Percentiles rank a stretch among this genome's conserved stretches.
Conservation (phyloP, 352 stramenopile genomes). For the Phytophthora podocarpi region DNA sequence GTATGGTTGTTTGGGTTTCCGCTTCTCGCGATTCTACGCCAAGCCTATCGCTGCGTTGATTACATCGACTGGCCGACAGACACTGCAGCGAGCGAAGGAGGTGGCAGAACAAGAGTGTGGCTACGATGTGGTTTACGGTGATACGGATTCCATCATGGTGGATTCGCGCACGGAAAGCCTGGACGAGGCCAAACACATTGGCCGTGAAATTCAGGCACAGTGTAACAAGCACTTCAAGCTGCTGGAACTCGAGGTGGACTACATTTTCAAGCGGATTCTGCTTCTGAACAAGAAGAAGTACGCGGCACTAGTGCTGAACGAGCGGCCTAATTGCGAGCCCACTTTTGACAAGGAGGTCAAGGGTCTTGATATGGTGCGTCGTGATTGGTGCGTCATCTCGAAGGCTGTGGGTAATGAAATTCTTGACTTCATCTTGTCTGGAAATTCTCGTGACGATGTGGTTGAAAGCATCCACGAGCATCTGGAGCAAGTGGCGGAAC, state of each 20-base stretch:
- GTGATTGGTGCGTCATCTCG: conserved; percentile 98
- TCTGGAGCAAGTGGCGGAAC: conserved; percentile 89
- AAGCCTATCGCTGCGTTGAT: conserved; percentile 99
- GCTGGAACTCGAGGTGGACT: conserved; percentile 99
- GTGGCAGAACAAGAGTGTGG: conserved; percentile 96
- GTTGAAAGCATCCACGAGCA: conserved; percentile 98
- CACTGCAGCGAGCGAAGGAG: conserved; percentile 97
- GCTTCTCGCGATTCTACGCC: conserved; percentile 98
- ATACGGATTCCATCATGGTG: conserved; percentile 99
- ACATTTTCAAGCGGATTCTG: conserved; percentile 99
- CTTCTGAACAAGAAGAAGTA: conserved; percentile 99
- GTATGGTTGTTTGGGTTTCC: conserved; percentile 99
- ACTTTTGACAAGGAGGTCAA: conserved; percentile 98
- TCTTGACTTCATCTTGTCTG: conserved; percentile 97
- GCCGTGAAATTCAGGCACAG: conserved; percentile 95
- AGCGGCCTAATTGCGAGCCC: conserved; percentile 60
- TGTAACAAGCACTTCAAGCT: conserved; percentile 99
- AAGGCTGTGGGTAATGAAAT: conserved; percentile 97
- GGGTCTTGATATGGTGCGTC: conserved; percentile 97
- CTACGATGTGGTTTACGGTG: conserved; percentile 99
- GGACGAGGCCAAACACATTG: conserved; percentile 93
- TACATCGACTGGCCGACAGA: conserved; percentile 98
- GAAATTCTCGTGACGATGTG: conserved; percentile 93
- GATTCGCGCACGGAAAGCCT: conserved; percentile 93
- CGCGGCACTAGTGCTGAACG: conserved; percentile 95